A percentile compares a stretch with the other conserved stretches of the same genome.
These are phyloP conservation scores for Botryotinia narcissicola DNA, from an alignment of 2,329 filamentous ascomycete genomes.

Conservation along the genomic window DNA sequence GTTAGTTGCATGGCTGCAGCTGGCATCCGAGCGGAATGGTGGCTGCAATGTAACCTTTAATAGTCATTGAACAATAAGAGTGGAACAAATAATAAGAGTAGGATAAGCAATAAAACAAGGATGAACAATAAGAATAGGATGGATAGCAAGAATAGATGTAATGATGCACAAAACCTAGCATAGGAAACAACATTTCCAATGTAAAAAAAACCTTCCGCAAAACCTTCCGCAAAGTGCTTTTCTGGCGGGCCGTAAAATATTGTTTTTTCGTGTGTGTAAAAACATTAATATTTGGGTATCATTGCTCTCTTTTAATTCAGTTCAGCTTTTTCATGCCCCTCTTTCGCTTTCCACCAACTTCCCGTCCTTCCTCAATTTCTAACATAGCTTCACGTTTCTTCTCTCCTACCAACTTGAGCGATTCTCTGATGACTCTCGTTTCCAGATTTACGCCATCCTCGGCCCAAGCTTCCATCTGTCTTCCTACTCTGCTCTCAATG, in stretches of 20 bases:
- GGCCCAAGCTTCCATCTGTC: slow-evolving; percentile 76
- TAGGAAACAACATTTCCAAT: neutral
- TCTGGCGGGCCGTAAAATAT: neutral
- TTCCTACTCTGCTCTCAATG: slow-evolving; percentile 80
- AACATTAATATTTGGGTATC: neutral
- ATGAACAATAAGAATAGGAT: neutral
- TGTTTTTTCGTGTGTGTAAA: neutral
- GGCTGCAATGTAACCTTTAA: neutral
- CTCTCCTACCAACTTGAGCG: slow-evolving; percentile 83
- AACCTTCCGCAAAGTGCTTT: neutral
- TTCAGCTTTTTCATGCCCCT: slow-evolving; percentile 54
- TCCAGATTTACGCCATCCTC: slow-evolving; percentile 96
- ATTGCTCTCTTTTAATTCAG: neutral
- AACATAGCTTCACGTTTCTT: slow-evolving; percentile 90
- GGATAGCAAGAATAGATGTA: neutral
- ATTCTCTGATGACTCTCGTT: slow-evolving; percentile 78
- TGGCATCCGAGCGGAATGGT: neutral
- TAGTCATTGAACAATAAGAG: neutral
- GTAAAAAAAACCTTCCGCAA: neutral
- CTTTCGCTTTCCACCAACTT: slow-evolving; percentile 83
- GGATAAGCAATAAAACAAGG: neutral
- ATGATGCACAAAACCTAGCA: neutral
- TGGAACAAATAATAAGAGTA: neutral
- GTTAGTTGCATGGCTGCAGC: neutral
- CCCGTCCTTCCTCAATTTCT: slow-evolving; percentile 87